Percentiles rank a stretch among this genome's conserved stretches.
Conservation (phyloP, 1,139 yeast species). For the Kluyveromyces sp. region DNA sequence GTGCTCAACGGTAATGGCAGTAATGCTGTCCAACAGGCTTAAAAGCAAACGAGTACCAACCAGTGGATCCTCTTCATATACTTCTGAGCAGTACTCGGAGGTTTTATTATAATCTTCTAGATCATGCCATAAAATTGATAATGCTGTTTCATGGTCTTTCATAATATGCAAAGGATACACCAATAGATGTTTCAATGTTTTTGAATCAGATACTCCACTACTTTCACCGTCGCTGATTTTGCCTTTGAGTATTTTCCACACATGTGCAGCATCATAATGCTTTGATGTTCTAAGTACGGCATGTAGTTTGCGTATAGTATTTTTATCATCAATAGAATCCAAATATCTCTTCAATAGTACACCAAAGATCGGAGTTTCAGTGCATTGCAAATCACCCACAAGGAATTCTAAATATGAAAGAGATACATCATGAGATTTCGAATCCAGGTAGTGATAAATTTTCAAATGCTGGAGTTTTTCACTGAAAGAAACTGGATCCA, state of each 20-base stretch:
- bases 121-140: constrained; percentile 55
- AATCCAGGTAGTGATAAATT: constrained; percentile 44
- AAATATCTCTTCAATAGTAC: constrained; percentile 54
- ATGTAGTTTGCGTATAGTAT: constrained; percentile 35
- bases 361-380: constrained; percentile 44
- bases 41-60: constrained; percentile 36
- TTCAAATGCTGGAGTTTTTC: constrained; percentile 48
- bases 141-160: constrained; percentile 57
- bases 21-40: constrained; percentile 25
- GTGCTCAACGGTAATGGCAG: constrained; percentile 10
- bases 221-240: constrained; percentile 28
- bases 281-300: constrained; percentile 35
- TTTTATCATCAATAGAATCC: constrained; percentile 16
- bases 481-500: constrained; percentile 60
- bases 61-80: constrained; percentile 38
- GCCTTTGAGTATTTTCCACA: constrained; percentile 26
- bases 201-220: constrained; percentile 13
- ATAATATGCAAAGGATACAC: constrained; percentile 54
- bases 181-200: constrained; percentile 37
- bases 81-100: constrained; percentile 50
- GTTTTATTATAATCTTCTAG: constrained; percentile 54
- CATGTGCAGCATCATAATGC: constrained; percentile 42
- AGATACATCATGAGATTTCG: constrained; percentile 33
- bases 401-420: constrained; percentile 58
- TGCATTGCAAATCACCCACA: constrained; percentile 39